phyloP scores from a whole-genome alignment of 2,329 filamentous ascomycete species.

The Microcyclospora tardicrescens region DNA sequence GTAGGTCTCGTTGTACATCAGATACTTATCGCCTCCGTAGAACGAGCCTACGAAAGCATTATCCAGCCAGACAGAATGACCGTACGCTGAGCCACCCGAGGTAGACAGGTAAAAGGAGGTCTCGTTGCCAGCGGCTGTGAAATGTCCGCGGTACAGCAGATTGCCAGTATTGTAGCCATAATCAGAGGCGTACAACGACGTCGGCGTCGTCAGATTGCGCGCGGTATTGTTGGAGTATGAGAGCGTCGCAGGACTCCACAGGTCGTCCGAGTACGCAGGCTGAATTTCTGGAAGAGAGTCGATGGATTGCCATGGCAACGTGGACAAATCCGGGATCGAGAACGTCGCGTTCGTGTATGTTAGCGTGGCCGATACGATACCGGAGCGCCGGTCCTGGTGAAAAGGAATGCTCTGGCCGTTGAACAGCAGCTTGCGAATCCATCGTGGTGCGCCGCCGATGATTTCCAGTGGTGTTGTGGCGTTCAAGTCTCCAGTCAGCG shows the following conservation, averaged over 20 bases:
- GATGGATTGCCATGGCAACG: conserved; percentile 53
- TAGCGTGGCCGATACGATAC: conserved; percentile 38
- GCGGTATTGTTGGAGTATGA: conserved; percentile 48
- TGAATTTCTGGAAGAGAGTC: conserved; percentile 60
- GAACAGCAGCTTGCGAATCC: conserved; percentile 45
- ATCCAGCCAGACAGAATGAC: conserved; percentile 54
- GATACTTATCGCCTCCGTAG: conserved; percentile 40
- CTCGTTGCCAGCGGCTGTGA: conserved; percentile 50
- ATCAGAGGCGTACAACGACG: conserved; percentile 52
- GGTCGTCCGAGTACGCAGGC: conserved; percentile 51
- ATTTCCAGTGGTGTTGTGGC: conserved; percentile 54
- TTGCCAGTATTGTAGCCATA: conserved; percentile 62
- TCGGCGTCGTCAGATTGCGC: conserved; percentile 45
- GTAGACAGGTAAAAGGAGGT: conserved; percentile 41
- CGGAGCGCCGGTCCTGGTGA: conserved; percentile 17
- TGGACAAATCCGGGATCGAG: conserved; percentile 43
- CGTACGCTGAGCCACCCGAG: conserved; percentile 55
- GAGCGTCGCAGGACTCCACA: conserved; percentile 50
- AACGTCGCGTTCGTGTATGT: conserved; percentile 39
- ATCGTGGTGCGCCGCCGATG: conserved; percentile 45
- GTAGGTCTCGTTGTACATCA: conserved; percentile 44
- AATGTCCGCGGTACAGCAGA: conserved; percentile 57
- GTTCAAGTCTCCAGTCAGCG: conserved; percentile 60
- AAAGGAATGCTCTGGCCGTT: conserved; percentile 38
- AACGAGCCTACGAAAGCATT: conserved; percentile 51